These are phyloP conservation scores for Mucor plumbeus DNA, from an alignment of 371 early-diverging fungal species.

Conservation along the genomic window DNA sequence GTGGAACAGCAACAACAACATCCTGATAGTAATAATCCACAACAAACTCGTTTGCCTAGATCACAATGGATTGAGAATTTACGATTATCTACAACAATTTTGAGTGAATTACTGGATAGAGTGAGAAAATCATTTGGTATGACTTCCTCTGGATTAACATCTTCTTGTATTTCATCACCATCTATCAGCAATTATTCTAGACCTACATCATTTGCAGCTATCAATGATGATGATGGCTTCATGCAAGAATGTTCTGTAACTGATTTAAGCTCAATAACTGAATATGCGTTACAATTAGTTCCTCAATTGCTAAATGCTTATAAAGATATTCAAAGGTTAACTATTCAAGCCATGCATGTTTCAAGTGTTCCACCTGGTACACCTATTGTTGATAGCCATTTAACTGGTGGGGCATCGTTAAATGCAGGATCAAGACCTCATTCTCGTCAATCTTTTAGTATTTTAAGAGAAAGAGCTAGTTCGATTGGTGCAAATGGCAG, in stretches of 20 bases:
- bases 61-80: conserved; percentile 62
- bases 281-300: conserved; percentile 38
- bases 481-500: conserved; percentile 11
- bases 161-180: conserved; percentile 39
- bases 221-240: conserved; percentile 26
- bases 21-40: conserved; percentile 22
- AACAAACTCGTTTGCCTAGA: conserved; percentile 41
- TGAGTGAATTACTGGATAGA: conserved; percentile 59
- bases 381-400: neutral
- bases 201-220: conserved; percentile 47
- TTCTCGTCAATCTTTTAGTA: conserved; percentile 30
- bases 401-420: neutral
- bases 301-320: conserved; percentile 51
- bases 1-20: conserved; percentile 37
- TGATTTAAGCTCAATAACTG: conserved; percentile 35
- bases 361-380: conserved; percentile 12
- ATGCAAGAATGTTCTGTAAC: conserved; percentile 21
- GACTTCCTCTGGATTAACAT: conserved; percentile 36
- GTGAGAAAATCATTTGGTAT: conserved; percentile 51
- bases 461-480: conserved; percentile 22
- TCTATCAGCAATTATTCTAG: conserved; percentile 42
- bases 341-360: conserved; percentile 47
- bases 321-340: conserved; percentile 49
- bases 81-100: conserved; percentile 56
- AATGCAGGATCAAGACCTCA: conserved; percentile 9